Evolutionary conservation across 2,329 filamentous ascomycete species (phyloP).

Genomic region (Trichoderma atroviride): DNA sequence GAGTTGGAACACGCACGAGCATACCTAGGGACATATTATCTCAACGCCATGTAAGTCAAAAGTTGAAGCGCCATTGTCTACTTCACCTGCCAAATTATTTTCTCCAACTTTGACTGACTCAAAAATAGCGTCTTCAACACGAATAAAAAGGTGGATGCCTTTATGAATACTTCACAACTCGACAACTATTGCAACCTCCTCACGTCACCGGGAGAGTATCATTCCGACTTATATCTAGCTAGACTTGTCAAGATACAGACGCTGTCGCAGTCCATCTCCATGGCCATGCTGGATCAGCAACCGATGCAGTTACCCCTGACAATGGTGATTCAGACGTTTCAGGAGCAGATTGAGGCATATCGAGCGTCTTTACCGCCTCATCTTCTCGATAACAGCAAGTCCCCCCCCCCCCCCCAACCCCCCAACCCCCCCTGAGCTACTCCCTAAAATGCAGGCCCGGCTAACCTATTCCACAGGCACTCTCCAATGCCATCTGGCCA

Average conservation of each 20-base stretch:
- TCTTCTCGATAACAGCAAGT: conserved; percentile 41
- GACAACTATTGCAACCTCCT: conserved; percentile 49
- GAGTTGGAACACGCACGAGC: conserved; percentile 51
- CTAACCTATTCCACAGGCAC: conserved; percentile 36
- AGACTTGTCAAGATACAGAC: conserved; percentile 53
- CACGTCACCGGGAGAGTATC: conserved; percentile 46
- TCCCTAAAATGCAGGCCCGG: not conserved
- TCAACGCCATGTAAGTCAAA: conserved; percentile 50
- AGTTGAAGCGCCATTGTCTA: not conserved
- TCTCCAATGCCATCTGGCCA: conserved; percentile 46
- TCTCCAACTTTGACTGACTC: not conserved
- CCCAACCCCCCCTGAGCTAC: not conserved
- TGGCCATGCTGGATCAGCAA: conserved; percentile 40
- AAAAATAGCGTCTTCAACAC: conserved; percentile 45
- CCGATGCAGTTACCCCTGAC: conserved; percentile 44
- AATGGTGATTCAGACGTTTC: conserved; percentile 48
- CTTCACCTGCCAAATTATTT: not conserved
- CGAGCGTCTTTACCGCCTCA: conserved; percentile 41
- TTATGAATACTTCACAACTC: conserved; percentile 51
- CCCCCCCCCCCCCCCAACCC: too few relatives aligned
- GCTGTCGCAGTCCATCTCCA: conserved; percentile 51
- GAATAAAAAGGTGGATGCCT: conserved; percentile 51
- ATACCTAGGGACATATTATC: conserved; percentile 53
- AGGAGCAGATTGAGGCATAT: conserved; percentile 48
- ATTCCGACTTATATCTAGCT: conserved; percentile 49